phyloP scores from a whole-genome alignment of 176 grass and related monocot genomes.

The Musa beccarii region DNA sequence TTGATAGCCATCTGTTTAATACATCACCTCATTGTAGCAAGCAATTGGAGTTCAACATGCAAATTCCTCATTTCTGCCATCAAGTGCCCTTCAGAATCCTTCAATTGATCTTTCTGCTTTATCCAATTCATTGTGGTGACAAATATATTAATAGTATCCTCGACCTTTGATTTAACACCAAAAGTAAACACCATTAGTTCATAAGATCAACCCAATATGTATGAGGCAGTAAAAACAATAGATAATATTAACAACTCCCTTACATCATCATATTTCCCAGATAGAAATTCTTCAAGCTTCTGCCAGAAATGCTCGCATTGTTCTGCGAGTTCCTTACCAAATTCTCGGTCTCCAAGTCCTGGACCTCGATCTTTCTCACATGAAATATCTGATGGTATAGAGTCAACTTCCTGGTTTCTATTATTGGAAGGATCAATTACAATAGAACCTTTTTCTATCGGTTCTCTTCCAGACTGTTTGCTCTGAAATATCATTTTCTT shows the following conservation, averaged over 20 bases:
- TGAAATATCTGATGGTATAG: not conserved
- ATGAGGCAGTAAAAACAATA: not conserved
- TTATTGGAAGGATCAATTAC: not conserved
- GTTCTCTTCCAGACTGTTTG: not conserved
- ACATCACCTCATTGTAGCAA: conserved; percentile 20
- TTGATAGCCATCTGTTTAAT: not conserved
- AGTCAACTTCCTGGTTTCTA: not conserved
- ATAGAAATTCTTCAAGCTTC: conserved; percentile 35
- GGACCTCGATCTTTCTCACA: not conserved
- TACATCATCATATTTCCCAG: conserved; percentile 24
- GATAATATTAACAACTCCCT: not conserved
- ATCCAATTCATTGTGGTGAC: conserved; percentile 16
- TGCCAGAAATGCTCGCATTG: conserved; percentile 7
- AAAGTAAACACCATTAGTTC: not conserved
- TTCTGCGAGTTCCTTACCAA: not conserved
- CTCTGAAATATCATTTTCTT: conserved; percentile 2
- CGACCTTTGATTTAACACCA: conserved; percentile 27
- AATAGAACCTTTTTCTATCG: not conserved
- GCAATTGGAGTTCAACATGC: conserved; percentile 21
- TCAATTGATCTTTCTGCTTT: not conserved
- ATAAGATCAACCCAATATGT: not conserved
- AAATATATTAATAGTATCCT: conserved; percentile 18
- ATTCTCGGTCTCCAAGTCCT: conserved; percentile 5
- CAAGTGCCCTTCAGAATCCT: conserved; percentile 16
- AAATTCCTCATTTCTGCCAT: conserved; percentile 17